These are phyloP conservation scores for Calonectria multiphialidica DNA, from an alignment of 2,329 filamentous ascomycete species.

Conservation along the genomic window DNA sequence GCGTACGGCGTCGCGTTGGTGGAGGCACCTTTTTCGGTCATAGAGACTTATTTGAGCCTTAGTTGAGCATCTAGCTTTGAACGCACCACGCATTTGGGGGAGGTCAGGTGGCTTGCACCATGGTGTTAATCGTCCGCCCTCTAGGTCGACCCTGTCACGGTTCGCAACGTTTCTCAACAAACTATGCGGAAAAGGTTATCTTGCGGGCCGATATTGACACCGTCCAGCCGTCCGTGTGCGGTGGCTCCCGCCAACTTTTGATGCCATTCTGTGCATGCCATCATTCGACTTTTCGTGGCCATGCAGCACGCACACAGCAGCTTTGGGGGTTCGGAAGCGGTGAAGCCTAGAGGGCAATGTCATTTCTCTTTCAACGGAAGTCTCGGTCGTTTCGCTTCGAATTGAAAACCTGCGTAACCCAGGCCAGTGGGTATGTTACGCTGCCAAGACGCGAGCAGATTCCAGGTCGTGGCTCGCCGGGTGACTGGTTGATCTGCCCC, in stretches of 20 bases:
- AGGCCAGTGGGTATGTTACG: conserved; percentile 24
- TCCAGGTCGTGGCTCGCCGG: neutral
- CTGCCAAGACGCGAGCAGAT: conserved; percentile 11
- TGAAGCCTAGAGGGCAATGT: conserved; percentile 7
- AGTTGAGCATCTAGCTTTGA: conserved; percentile 6
- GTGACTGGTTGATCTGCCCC: neutral
- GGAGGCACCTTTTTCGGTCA: conserved; percentile 9
- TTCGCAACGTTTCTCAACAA: neutral
- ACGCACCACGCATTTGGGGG: neutral
- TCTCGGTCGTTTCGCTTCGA: conserved; percentile 7
- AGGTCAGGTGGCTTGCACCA: neutral
- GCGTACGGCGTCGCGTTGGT: conserved; percentile 13
- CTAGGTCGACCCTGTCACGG: neutral
- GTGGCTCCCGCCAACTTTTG: neutral
- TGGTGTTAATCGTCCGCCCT: neutral
- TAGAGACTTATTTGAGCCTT: conserved; percentile 2
- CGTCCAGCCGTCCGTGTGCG: neutral
- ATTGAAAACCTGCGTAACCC: conserved; percentile 27
- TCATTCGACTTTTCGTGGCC: neutral
- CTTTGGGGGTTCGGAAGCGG: neutral
- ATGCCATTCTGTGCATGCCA: neutral
- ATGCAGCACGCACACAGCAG: neutral
- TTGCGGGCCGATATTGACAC: neutral
- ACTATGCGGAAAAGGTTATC: neutral
- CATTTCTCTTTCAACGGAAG: neutral